A percentile compares a stretch with the other conserved stretches of the same genome.
Evolutionary conservation across 2,329 filamentous ascomycete genomes (phyloP).

Genomic region (Claviceps citrina): DNA sequence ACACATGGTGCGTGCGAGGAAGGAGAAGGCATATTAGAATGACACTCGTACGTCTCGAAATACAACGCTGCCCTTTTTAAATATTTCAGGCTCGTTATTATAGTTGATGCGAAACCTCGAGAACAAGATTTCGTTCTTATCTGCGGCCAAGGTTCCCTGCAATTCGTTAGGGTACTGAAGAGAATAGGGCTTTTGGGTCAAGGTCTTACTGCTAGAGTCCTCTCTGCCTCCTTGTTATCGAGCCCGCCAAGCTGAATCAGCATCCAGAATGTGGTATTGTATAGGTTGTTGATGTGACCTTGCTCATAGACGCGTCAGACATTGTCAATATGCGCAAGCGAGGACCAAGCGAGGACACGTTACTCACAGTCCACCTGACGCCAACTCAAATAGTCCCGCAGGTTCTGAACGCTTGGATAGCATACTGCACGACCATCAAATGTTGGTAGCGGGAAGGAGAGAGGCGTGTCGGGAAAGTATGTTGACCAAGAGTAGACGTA

Average conservation of each 20-base stretch:
- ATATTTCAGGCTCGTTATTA: slow-evolving; percentile 88
- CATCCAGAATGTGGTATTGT: slow-evolving; percentile 94
- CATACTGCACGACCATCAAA: slow-evolving; percentile 87
- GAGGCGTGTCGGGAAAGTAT: slow-evolving; percentile 55
- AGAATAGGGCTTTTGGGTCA: neutral
- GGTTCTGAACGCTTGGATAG: slow-evolving; percentile 68
- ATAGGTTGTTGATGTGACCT: slow-evolving; percentile 94
- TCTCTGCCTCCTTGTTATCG: slow-evolving; percentile 64
- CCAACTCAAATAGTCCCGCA: slow-evolving; percentile 95
- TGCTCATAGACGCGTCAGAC: slow-evolving; percentile 22
- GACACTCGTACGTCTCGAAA: slow-evolving; percentile 53
- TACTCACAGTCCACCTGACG: slow-evolving; percentile 80
- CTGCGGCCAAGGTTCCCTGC: slow-evolving; percentile 65
- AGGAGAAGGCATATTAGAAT: neutral
- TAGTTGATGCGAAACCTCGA: slow-evolving; percentile 86
- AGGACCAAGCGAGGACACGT: too few relatives aligned
- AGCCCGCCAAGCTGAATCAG: slow-evolving; percentile 66
- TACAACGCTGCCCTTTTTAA: slow-evolving; percentile 81
- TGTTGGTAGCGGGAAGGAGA: slow-evolving; percentile 64
- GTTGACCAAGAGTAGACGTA: slow-evolving; percentile 70
- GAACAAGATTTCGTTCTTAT: slow-evolving; percentile 96
- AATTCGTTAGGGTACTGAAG: slow-evolving; percentile 11
- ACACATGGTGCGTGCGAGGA: neutral
- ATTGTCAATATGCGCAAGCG: neutral
- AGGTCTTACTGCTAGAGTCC: slow-evolving; percentile 48